Evolutionary conservation across 2,329 filamentous ascomycete genomes (phyloP), one percentile per base, ranked within the genome.

Genomic region (Lachnum nothofagi): DNA sequence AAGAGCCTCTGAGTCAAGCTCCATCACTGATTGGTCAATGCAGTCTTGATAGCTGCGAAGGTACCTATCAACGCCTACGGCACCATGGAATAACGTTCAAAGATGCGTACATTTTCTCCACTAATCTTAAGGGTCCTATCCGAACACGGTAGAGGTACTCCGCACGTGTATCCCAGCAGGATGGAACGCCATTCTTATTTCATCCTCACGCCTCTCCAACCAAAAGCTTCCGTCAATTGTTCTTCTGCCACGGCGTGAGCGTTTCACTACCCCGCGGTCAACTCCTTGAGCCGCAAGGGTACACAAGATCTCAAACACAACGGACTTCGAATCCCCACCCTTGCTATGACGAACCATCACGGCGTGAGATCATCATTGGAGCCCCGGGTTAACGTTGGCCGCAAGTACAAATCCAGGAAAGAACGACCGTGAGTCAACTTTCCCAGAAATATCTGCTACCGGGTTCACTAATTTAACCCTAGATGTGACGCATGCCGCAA

Each of bases 321-420:
- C 16, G 17, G 17, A n/a, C 23, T 17, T n/a, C 10, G 23, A 35
- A 14, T 24, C 33, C 44, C 37, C 44, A 41, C 44, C 22, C 24
- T 47, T 34, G 25, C 12, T 5, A 44, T 22, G 8, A 14, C 19
- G 29, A 22, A 33, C 9, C 17, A 44, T 19, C 27, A 34, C 20
- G 29, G 38, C 31, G 27, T 20, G 23, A 19, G 38, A 25, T 16
- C 23, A 17, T 7, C 29, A 47, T 27, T 17, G 25, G 49, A 53
- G 22, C n/a, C 46, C 16, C 52, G 54, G n/a, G 53, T 57, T 14
- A 58, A 53, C 40, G 52, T 53, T 42, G 58, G 58, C 19, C 44
- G 58, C 20, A 60, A 60, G 35, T 60, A 62, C 47, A 60, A 62
- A 40, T 62, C 59, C 7, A 54, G 59, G 33, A 62, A 61, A 44